Percentiles rank a stretch among this genome's conserved stretches.
Conservation (phyloP, 1,284 basidiomycete genomes). For the Ceratobasidium sp. region DNA sequence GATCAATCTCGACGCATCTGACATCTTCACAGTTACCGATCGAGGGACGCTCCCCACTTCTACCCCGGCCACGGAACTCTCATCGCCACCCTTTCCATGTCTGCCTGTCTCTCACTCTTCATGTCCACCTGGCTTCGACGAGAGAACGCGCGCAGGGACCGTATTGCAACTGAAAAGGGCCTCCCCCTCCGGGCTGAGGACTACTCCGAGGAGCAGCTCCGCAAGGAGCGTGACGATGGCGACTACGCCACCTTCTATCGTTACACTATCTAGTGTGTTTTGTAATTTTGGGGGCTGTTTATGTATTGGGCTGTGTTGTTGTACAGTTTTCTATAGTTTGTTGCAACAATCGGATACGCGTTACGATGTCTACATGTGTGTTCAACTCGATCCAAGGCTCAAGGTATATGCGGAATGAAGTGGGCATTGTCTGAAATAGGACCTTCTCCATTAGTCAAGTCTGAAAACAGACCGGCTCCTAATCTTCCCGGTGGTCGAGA, state of each 20-base stretch:
- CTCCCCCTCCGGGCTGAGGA: constrained; percentile 31
- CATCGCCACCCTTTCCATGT: constrained; percentile 37
- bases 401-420: too few species aligned
- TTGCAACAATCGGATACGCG: too few species aligned
- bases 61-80: constrained; percentile 36
- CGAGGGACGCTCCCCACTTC: constrained; percentile 37
- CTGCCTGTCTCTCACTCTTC: constrained; percentile 25
- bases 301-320: neutral
- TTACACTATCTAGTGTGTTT: constrained; percentile 17
- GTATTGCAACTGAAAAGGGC: neutral
- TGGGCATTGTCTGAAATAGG: too few species aligned
- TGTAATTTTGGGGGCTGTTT: neutral
- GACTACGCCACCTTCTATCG: constrained; percentile 26
- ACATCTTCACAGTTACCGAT: constrained; percentile 27
- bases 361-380: too few species aligned
- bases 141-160: constrained; percentile 38
- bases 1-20: neutral
- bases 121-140: constrained; percentile 25
- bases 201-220: constrained; percentile 30
- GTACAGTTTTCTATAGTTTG: neutral
- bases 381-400: too few species aligned
- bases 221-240: constrained; percentile 26
- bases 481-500: too few species aligned
- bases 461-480: too few species aligned
- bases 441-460: too few species aligned